Base-by-base conservation (phyloP, 1,284 basidiomycete genomes). In the Ustilago trichophora region DNA sequence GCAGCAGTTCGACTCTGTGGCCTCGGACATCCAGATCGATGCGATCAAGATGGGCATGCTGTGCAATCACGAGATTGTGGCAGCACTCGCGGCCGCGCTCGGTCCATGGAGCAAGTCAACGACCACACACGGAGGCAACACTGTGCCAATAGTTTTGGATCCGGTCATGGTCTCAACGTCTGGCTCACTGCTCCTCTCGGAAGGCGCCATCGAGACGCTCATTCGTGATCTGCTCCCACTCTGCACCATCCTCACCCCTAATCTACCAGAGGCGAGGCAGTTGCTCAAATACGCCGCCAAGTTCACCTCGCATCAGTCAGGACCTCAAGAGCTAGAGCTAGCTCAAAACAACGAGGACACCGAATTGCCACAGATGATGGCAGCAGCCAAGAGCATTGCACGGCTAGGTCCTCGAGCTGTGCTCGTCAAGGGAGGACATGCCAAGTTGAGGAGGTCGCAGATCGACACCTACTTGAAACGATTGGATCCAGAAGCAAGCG, bases 131-230 rank as follows among this genome's bases (percentile, higher is more conserved):
- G 60, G 56, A 1, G 67, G 60, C 11, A 16, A 15, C 12, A n/a
- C 29, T 4, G 50, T 63, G 2, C 72, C 77, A 2, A 55, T 80
- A 38, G 74, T 80, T 0, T 45, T 80, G 22, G 79, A 80, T 80
- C 93, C 94, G 0, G 93, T 98, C 19, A 94, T 90, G 82, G 91
- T 97, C 1, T 93, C 92, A 3, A 96, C 93, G 0, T 93, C 92
- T 0, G 93, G 93, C 2, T 91, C 94, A 71, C 87, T 86, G 8
- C 85, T 98, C 0, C 85, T 97, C 4, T 85, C 88, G 3, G 82
- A 86, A 6, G 86, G 87, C 10, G 91, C 92, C 0, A 80, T 94
- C 36, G 80, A 85, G 5, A 84, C 85, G 2, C 78, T 96, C 49
- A 84, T 88, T 9, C 55, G 81, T 0, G 85, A 88, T 11, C 83